Conservation (phyloP, 257 asterid genomes). For the Petunia axillaris region DNA sequence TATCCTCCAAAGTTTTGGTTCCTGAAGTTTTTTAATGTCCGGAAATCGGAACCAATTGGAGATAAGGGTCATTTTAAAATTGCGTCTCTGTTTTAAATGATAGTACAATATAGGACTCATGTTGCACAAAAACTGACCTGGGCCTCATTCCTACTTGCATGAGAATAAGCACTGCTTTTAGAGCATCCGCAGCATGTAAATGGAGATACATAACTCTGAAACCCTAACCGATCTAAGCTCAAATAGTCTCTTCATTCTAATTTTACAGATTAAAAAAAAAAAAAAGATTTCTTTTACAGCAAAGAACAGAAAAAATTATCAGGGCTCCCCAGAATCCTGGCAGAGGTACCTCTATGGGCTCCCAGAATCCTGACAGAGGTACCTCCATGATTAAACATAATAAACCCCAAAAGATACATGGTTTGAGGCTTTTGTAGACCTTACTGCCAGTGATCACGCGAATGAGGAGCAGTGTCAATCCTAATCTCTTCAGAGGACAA, state of each 20-base stretch:
- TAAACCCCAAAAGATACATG: background rate
- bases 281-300: conserved; percentile 31
- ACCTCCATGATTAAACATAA: conserved; percentile 31
- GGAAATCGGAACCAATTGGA: no score
- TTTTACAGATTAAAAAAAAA: conserved; percentile 22
- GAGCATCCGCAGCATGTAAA: background rate
- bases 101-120: background rate
- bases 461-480: conserved; percentile 10
- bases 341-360: background rate
- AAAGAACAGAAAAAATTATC: conserved; percentile 35
- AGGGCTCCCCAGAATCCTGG: conserved; percentile 10
- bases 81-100: background rate
- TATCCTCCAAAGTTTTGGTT: background rate
- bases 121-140: background rate
- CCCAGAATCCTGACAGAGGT: conserved; percentile 35
- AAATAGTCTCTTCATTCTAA: conserved; percentile 40
- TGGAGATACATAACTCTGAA: conserved; percentile 26
- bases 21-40: background rate
- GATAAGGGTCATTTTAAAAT: background rate
- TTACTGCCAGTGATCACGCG: background rate
- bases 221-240: conserved; percentile 25
- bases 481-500: background rate
- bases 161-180: conserved; percentile 24
- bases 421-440: conserved; percentile 22
- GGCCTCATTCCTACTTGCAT: conserved; percentile 21